A percentile compares a stretch with the other conserved stretches of the same genome.
Evolutionary conservation across 2,329 filamentous ascomycete genomes (phyloP).

Genomic region (Graphilbum sp.): DNA sequence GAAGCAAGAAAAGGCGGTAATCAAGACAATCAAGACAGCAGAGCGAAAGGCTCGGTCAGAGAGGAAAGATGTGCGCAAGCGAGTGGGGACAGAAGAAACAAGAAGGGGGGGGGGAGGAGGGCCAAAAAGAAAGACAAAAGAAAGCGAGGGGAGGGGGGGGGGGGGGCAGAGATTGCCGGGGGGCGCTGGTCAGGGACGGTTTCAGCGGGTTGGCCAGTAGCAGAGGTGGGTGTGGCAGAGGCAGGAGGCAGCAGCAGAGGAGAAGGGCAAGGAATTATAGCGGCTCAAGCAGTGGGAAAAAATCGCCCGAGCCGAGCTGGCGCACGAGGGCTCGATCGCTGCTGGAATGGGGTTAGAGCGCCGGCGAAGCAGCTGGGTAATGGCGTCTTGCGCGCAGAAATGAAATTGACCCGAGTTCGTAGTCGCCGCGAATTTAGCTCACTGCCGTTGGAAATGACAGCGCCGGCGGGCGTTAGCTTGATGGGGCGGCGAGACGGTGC

Average conservation of each 20-base stretch:
- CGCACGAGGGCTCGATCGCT: no score
- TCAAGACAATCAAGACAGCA: background rate
- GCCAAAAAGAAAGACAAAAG: background rate
- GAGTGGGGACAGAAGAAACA: constrained; percentile 2
- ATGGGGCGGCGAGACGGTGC: background rate
- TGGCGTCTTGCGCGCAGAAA: no score
- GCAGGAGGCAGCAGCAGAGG: background rate
- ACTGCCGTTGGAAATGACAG: background rate
- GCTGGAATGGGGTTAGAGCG: no score
- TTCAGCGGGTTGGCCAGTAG: no score
- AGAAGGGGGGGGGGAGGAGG: background rate
- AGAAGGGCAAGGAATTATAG: no score
- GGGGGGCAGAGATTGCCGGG: background rate
- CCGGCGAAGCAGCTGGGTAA: no score
- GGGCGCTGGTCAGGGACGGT: constrained; percentile 4
- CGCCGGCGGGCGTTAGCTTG: background rate
- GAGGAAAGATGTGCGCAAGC: constrained; percentile 3
- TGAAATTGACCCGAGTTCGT: no score
- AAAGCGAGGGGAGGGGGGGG: background rate
- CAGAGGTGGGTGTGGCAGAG: background rate
- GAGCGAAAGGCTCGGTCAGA: background rate
- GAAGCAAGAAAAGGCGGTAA: background rate
- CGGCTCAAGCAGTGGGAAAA: no score
- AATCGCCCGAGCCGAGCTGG: no score
- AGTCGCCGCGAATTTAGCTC: no score